phyloP scores from a whole-genome alignment of 352 stramenopile genomes.

The Phytophthora macrochlamydospora region DNA sequence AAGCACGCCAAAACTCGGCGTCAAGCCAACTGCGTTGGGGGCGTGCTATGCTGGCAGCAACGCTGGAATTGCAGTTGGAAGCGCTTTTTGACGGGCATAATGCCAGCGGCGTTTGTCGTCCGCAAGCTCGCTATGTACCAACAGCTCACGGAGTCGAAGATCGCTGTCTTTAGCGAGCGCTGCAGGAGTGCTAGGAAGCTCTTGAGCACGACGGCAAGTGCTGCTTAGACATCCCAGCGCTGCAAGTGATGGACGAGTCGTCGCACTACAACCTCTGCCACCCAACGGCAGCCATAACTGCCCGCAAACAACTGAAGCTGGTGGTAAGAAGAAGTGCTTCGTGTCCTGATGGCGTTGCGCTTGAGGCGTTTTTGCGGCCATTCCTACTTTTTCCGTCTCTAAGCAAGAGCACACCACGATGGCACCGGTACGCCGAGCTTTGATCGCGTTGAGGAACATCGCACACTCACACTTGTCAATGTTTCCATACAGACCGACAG shows the following conservation, averaged over 20 bases:
- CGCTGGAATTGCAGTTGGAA: too few relatives aligned
- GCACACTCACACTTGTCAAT: background rate
- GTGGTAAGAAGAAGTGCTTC: background rate
- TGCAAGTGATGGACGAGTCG: conserved; percentile 1
- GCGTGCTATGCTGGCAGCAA: too few relatives aligned
- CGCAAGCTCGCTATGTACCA: too few relatives aligned
- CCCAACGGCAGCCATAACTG: background rate
- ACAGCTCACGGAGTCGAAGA: too few relatives aligned
- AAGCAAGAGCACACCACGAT: background rate
- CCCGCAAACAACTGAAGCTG: background rate
- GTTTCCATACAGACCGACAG: conserved; percentile 1
- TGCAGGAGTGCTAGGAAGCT: too few relatives aligned
- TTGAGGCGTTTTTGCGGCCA: background rate
- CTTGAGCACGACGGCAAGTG: too few relatives aligned
- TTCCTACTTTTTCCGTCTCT: background rate
- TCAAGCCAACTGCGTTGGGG: too few relatives aligned
- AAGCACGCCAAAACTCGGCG: too few relatives aligned
- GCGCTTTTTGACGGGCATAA: too few relatives aligned
- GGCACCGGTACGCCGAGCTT: background rate
- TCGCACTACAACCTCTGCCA: background rate
- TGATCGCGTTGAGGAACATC: background rate
- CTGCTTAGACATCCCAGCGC: background rate
- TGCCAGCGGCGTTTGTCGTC: too few relatives aligned
- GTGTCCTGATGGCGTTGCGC: background rate
- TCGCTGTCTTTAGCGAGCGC: too few relatives aligned